These are phyloP conservation scores for Lasiodiplodia sp. DNA, from an alignment of 2,329 filamentous ascomycete species.

Conservation along the genomic window DNA sequence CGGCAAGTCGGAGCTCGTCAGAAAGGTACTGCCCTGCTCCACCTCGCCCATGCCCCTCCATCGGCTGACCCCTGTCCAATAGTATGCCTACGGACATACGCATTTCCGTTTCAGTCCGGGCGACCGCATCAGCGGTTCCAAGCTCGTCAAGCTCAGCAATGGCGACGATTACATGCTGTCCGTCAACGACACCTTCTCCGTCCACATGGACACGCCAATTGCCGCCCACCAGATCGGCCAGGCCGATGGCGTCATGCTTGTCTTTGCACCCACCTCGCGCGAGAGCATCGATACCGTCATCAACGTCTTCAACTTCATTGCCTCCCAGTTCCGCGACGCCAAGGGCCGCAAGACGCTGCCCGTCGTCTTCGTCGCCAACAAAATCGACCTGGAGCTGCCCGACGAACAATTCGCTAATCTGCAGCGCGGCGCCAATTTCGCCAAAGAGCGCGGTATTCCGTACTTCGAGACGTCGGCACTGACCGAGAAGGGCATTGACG, in stretches of 20 bases:
- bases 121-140: conserved; percentile 25
- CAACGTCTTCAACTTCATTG: conserved; percentile 27
- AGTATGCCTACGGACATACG: conserved; percentile 21
- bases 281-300: conserved; percentile 19
- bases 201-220: conserved; percentile 23
- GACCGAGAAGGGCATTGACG: conserved; percentile 9
- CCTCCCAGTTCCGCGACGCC: conserved; percentile 17
- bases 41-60: not conserved
- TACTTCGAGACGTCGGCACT: conserved; percentile 23
- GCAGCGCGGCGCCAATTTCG: not conserved
- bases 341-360: conserved; percentile 23
- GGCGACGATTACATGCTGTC: conserved; percentile 26
- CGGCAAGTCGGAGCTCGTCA: conserved; percentile 22
- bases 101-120: conserved; percentile 23
- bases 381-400: conserved; percentile 8
- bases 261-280: not conserved
- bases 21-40: not conserved
- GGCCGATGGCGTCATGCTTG: conserved; percentile 24
- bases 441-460: not conserved
- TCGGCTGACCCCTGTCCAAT: conserved; percentile 16
- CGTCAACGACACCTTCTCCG: conserved; percentile 24
- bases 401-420: not conserved
- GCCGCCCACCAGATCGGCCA: conserved; percentile 26
- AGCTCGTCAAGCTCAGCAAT: conserved; percentile 18
- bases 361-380: conserved; percentile 17